These are phyloP conservation scores for Aureobasidium melanogenum DNA, from an alignment of 2,329 filamentous ascomycete species.

Conservation along the genomic window DNA sequence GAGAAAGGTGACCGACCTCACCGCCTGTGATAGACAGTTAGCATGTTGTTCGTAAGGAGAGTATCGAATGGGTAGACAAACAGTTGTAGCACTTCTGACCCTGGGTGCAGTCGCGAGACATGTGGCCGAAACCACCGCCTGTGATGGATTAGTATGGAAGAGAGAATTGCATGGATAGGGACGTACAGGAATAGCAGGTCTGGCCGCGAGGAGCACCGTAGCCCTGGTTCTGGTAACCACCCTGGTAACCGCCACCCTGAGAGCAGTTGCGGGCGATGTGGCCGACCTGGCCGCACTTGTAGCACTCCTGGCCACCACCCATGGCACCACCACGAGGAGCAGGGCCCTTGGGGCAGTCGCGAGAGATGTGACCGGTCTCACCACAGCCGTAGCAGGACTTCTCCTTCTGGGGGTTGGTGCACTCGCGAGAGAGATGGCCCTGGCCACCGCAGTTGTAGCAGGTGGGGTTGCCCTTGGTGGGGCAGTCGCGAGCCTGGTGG, in stretches of 20 bases:
- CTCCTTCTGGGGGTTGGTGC: slow-evolving; percentile 81
- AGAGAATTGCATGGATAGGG: too few species aligned
- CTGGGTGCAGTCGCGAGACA: slow-evolving; percentile 96
- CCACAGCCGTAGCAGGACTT: slow-evolving; percentile 67
- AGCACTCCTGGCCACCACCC: slow-evolving; percentile 54
- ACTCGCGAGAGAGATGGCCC: slow-evolving; percentile 64
- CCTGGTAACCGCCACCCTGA: slow-evolving; percentile 44
- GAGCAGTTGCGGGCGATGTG: slow-evolving; percentile 92
- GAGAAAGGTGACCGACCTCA: slow-evolving; percentile 88
- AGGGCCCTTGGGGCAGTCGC: slow-evolving; percentile 56
- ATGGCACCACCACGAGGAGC: slow-evolving; percentile 33
- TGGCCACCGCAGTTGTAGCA: slow-evolving; percentile 32
- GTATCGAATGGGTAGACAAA: slow-evolving; percentile 29
- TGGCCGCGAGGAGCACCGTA: slow-evolving; percentile 42
- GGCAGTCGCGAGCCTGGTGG: slow-evolving; percentile 43
- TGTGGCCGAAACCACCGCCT: slow-evolving; percentile 92
- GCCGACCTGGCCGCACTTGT: slow-evolving; percentile 95
- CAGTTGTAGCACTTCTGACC: slow-evolving; percentile 99
- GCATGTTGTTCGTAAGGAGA: slow-evolving; percentile 9
- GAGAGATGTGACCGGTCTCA: slow-evolving; percentile 80
- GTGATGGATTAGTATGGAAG: too few species aligned
- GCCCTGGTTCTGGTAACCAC: slow-evolving; percentile 41
- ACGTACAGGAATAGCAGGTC: slow-evolving; percentile 99
- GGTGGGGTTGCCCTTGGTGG: slow-evolving; percentile 39
- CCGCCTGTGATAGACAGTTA: slow-evolving; percentile 41